Conservation (phyloP, 768 basidiomycete species). For the Tricholoma matsutake region DNA sequence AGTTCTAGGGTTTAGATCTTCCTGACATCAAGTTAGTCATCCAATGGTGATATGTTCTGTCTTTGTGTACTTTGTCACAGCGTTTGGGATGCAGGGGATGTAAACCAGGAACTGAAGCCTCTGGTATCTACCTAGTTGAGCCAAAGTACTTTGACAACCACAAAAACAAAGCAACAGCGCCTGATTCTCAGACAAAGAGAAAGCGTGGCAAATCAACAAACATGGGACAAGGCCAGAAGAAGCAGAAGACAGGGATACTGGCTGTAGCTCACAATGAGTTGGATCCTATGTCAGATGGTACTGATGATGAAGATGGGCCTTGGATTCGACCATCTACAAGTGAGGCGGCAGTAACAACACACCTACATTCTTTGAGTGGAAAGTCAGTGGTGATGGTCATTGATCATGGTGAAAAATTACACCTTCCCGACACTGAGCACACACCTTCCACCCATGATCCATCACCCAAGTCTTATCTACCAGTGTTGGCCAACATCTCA, state of each 20-base stretch:
- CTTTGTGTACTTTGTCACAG: slow-evolving; percentile 13
- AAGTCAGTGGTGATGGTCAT: background rate
- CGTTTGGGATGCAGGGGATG: slow-evolving; percentile 6
- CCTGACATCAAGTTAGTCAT: slow-evolving; percentile 12
- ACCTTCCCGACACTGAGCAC: background rate
- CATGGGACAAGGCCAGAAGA: background rate
- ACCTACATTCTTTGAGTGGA: background rate
- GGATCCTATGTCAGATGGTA: background rate
- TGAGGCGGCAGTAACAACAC: background rate
- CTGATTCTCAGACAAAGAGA: background rate
- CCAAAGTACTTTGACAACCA: background rate
- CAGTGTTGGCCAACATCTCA: background rate
- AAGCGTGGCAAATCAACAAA: background rate
- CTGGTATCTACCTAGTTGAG: background rate
- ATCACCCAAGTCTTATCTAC: background rate
- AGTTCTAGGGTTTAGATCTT: slow-evolving; percentile 10
- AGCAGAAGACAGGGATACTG: background rate
- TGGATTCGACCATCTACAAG: background rate
- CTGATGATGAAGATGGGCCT: background rate
- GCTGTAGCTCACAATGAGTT: background rate
- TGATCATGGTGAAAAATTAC: background rate
- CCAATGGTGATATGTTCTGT: slow-evolving; percentile 11
- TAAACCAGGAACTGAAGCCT: background rate
- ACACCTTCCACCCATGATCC: background rate
- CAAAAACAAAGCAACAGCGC: background rate